Evolutionary conservation across 1,284 basidiomycete genomes (phyloP), one percentile per base, ranked within the genome.

Genomic region (Sphagnurus paluster): DNA sequence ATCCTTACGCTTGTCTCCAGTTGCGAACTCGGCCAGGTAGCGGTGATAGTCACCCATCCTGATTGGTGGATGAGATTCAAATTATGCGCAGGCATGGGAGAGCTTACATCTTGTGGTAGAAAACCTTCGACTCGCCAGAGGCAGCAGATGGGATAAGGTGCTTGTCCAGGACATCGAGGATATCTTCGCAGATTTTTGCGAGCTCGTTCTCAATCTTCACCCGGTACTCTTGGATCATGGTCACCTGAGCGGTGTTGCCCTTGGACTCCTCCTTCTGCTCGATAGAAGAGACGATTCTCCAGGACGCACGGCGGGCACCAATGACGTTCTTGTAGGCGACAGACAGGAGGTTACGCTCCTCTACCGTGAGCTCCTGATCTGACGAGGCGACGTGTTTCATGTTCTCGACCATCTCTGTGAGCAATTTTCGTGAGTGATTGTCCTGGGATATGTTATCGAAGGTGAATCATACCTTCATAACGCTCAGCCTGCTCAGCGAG

Each of bases 11-110:
- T 96, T 96, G 76, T 98, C 94, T 63, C 96, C 96, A 46, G 93
- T 95, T 51, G 97, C 96, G 66, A 99, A 99, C 77, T 99, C 96
- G 64, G 97, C 96, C 59, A 99, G 93, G 79, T 98, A 99, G 64
- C 96, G 95, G 84, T 99, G 96, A 79, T 99, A 99, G 76, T 99
- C 97, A 72, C 97, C 96, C 97, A 96, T 99, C 93, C 94, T 97
- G 60, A 39, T 34, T 51, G 48, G n/a, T 30, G 21, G 36, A 39
- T 16, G 41, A 39, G 1, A 20, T 17, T 20, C 17, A 5, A 42
- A 29, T 11, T 23, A 29, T 39, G 21, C 25, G 20, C 43, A 34
- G 43, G 14, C n/a, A 21, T 37, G 42, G 34, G 20, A 20, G 34
- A 4, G 69, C 90, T 56, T 64, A 96, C 95, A 99, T 98, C 90